These are phyloP conservation scores for Physcia stellaris DNA, from an alignment of 495 filamentous ascomycete species.

Conservation along the genomic window DNA sequence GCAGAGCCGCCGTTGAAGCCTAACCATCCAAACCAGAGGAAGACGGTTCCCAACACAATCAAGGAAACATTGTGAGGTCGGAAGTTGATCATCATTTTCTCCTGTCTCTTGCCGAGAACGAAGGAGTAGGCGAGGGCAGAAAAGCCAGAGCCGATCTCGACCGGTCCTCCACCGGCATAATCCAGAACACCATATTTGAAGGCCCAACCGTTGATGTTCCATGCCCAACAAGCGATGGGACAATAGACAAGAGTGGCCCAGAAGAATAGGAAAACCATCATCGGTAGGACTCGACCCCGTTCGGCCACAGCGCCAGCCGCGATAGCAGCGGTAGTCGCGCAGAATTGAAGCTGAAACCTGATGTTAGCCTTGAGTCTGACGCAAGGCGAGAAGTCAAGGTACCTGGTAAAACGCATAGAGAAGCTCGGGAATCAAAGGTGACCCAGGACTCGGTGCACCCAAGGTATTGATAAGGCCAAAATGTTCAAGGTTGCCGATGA, in stretches of 20 bases:
- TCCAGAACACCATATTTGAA: slow-evolving; percentile 88
- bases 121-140: slow-evolving; percentile 88
- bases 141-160: slow-evolving; percentile 92
- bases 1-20: slow-evolving; percentile 96
- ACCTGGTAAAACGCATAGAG: slow-evolving; percentile 61
- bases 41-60: slow-evolving; percentile 85
- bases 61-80: slow-evolving; percentile 96
- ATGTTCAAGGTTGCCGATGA: slow-evolving; percentile 51
- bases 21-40: slow-evolving; percentile 98
- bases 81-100: slow-evolving; percentile 97
- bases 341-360: slow-evolving; percentile 76
- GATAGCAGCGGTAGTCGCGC: slow-evolving; percentile 82
- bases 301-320: slow-evolving; percentile 87
- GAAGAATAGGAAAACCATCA: slow-evolving; percentile 87
- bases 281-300: slow-evolving; percentile 84
- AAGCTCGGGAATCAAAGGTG: slow-evolving; percentile 46
- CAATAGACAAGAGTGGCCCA: slow-evolving; percentile 98
- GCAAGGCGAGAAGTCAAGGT: too few relatives aligned
- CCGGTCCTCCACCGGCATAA: slow-evolving; percentile 92
- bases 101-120: slow-evolving; percentile 90
- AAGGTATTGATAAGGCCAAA: slow-evolving; percentile 54
- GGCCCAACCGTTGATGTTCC: slow-evolving; percentile 89
- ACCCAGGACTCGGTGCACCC: slow-evolving; percentile 48
- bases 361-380: too few relatives aligned
- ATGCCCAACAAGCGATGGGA: slow-evolving; percentile 87